phyloP scores from a whole-genome alignment of 805 yeast species.

The Jamesozyma rosinii region DNA sequence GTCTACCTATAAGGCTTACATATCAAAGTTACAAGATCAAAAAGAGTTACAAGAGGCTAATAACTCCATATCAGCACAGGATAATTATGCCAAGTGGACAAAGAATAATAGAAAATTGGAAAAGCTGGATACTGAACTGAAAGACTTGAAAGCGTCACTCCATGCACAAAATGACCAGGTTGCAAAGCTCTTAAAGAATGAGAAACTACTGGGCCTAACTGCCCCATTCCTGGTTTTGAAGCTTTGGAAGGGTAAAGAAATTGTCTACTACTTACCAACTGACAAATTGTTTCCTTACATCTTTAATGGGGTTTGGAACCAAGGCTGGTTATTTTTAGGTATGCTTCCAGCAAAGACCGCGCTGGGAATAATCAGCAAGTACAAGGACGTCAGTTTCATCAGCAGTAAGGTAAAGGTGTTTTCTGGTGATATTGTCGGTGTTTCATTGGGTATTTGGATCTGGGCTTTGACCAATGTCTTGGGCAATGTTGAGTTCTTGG shows the following conservation, averaged over 20 bases:
- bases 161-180: conserved; percentile 10
- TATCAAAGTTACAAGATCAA: conserved; percentile 37
- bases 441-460: conserved; percentile 30
- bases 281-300: conserved; percentile 24
- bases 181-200: conserved; percentile 11
- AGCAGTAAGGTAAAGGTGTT: conserved; percentile 1
- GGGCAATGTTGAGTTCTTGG: conserved; percentile 22
- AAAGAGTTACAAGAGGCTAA: conserved; percentile 43
- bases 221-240: conserved; percentile 27
- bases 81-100: conserved; percentile 93
- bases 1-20: conserved; percentile 25
- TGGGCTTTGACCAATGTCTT: conserved; percentile 28
- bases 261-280: conserved; percentile 24
- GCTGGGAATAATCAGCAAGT: not conserved
- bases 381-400: conserved; percentile 1
- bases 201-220: conserved; percentile 22
- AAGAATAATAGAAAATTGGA: conserved; percentile 70
- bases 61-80: conserved; percentile 69
- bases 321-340: conserved; percentile 27
- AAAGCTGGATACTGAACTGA: conserved; percentile 45
- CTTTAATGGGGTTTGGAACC: conserved; percentile 25
- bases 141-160: conserved; percentile 34
- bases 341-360: conserved; percentile 20
- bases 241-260: conserved; percentile 28
- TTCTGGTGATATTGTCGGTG: conserved; percentile 12